Conservation (phyloP, 768 basidiomycete genomes). For the Clitopilus passeckerianus region DNA sequence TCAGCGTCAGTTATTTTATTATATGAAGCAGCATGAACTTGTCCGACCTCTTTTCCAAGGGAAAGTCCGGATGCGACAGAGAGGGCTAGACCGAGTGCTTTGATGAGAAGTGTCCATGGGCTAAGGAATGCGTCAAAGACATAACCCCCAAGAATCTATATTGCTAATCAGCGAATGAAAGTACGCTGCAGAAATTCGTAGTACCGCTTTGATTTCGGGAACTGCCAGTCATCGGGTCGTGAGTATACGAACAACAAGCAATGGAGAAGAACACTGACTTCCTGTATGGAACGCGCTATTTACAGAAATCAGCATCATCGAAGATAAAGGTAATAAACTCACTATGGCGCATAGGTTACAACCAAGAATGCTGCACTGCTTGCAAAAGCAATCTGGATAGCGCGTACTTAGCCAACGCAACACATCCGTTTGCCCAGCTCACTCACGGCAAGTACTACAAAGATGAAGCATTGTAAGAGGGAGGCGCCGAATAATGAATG, state of each 20-base stretch:
- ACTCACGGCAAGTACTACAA: constrained; percentile 60
- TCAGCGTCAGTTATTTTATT: constrained; percentile 1
- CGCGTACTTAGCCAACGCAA: background rate
- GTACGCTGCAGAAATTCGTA: constrained; percentile 12
- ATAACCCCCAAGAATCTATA: constrained; percentile 75
- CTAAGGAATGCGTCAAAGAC: constrained; percentile 86
- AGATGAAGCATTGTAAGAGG: constrained; percentile 59
- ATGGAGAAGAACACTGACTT: constrained; percentile 42
- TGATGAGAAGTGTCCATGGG: constrained; percentile 82
- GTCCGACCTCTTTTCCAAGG: constrained; percentile 69
- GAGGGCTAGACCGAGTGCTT: constrained; percentile 77
- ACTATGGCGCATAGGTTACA: constrained; percentile 67
- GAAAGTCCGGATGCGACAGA: constrained; percentile 84
- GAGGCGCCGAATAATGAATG: constrained; percentile 54
- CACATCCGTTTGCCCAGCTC: background rate
- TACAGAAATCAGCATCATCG: constrained; percentile 5
- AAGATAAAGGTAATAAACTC: constrained; percentile 17
- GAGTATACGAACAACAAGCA: background rate
- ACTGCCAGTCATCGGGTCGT: constrained; percentile 30
- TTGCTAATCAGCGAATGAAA: background rate
- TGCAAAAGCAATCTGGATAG: constrained; percentile 51
- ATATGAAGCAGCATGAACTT: constrained; percentile 8
- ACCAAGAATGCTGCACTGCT: constrained; percentile 62
- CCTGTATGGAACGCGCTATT: constrained; percentile 72
- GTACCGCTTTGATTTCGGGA: constrained; percentile 75